Base-by-base conservation (phyloP, 2,329 filamentous ascomycete genomes). In the Coniochaeta pulveracea region DNA sequence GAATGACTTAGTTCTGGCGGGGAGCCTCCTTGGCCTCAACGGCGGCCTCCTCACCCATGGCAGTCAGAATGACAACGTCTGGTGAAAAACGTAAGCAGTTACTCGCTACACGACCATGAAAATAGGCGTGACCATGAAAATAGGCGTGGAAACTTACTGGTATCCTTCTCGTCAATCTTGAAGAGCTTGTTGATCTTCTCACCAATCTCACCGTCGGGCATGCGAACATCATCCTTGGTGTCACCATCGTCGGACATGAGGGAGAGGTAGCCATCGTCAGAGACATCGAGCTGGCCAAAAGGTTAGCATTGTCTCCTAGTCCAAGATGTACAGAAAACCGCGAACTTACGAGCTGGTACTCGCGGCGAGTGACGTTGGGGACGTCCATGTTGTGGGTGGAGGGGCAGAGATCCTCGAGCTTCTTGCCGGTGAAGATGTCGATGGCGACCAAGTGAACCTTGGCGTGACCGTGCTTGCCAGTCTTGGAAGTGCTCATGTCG, bases 401-500 rank as follows among this genome's bases (percentile, higher is more conserved):
- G 51, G 91, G 91, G 66, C 80, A 95, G 44, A 98, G 79, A 72
- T 98, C 93, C 74, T 98, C 91, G 49, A 94, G 76, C 80, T 98
- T 98, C 85, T 95, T 98, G 77, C 75, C 75, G 48, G 88, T 98
- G 81, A 98, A 98, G 73, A 98, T 96, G 64, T 98, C 91, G 63
- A 93, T 78, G 60, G 86, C 91, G 57, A 95, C 82, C 54, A 98
- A 72, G 71, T 98, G 89, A 63, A 98, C 91, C 81, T 98, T 98
- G 70, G 91, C 91, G 84, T 98, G 93, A 66, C 91, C 91, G 83
- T 98, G 91, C 85, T 98, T 98, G 70, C 91, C 91, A 51, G 91
- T 98, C 88, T 98, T 98, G 65, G 91, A 98, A 72, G 91, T 98
- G 51, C 86, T 94, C 93, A 98, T 98, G 60, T 98, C 91, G 65